phyloP scores from a whole-genome alignment of 345 rosid species.

The Lepidium didymum region DNA sequence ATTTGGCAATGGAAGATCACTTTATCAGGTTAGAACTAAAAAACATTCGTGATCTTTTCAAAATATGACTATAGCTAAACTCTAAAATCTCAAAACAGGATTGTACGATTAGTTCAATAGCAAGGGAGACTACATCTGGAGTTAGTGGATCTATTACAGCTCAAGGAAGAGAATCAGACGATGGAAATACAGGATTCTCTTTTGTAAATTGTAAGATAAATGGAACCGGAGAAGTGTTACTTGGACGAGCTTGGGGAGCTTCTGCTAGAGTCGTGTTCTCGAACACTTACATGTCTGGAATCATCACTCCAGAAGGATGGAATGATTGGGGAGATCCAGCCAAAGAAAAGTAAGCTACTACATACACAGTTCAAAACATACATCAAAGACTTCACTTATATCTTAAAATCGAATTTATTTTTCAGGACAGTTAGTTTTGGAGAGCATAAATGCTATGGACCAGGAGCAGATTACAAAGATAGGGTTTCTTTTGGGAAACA shows the following conservation, averaged over 20 bases:
- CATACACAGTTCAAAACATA: background rate
- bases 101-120: constrained; percentile 44
- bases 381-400: background rate
- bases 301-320: constrained; percentile 57
- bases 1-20: constrained; percentile 65
- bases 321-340: constrained; percentile 54
- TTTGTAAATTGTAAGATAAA: constrained; percentile 49
- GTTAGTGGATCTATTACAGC: constrained; percentile 51
- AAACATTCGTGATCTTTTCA: background rate
- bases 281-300: constrained; percentile 52
- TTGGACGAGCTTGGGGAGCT: constrained; percentile 74
- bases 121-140: constrained; percentile 15
- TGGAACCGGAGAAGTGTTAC: constrained; percentile 60
- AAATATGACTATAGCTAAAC: background rate
- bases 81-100: constrained; percentile 19
- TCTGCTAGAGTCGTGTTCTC: constrained; percentile 63
- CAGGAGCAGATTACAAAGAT: constrained; percentile 42
- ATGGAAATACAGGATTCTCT: constrained; percentile 55
- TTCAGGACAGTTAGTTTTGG: constrained; percentile 71
- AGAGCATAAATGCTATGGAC: constrained; percentile 56
- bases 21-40: constrained; percentile 26
- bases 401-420: no score
- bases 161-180: constrained; percentile 38
- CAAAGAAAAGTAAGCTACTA: constrained; percentile 31
- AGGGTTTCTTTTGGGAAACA: constrained; percentile 50